Evolutionary conservation across 305 asterid genomes (phyloP).

Genomic region (Andrographis paniculata): DNA sequence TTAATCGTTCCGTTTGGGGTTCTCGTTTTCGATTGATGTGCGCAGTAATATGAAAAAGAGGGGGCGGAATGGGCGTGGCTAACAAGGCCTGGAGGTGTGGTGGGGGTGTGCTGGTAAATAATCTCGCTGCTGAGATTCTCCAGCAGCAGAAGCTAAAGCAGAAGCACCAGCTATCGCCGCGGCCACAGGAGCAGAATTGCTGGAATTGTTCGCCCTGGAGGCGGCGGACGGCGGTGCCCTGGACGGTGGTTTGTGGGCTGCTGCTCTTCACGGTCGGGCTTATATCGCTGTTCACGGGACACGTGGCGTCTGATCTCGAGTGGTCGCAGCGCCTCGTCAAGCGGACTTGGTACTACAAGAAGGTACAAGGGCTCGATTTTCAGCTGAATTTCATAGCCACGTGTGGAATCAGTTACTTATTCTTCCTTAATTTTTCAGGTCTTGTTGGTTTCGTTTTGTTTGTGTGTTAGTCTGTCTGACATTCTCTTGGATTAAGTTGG

Average conservation of each 20-base stretch:
- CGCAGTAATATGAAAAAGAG: constrained; percentile 30
- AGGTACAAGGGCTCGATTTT: constrained; percentile 23
- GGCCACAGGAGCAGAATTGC: constrained; percentile 20
- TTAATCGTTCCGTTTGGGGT: neutral
- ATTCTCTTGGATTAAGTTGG: neutral
- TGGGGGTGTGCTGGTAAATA: constrained; percentile 38
- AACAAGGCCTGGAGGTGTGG: constrained; percentile 50
- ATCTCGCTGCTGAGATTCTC: constrained; percentile 30
- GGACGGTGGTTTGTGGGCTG: constrained; percentile 80
- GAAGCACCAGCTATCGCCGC: constrained; percentile 19
- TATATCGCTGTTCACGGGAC: constrained; percentile 92
- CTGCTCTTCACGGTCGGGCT: constrained; percentile 79
- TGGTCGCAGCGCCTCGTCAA: constrained; percentile 78
- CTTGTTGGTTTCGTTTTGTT: neutral
- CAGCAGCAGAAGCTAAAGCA: constrained; percentile 33
- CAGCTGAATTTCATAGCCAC: constrained; percentile 2
- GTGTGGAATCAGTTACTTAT: constrained; percentile 3
- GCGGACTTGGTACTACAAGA: constrained; percentile 45
- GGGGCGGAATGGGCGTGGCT: constrained; percentile 64
- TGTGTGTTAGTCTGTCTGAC: neutral
- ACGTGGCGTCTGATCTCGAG: constrained; percentile 91
- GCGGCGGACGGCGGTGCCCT: constrained; percentile 54
- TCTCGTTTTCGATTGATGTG: constrained; percentile 12
- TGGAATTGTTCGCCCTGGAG: constrained; percentile 23
- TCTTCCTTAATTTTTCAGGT: constrained; percentile 1